These are phyloP conservation scores for Diplogelasinospora grovesii DNA, from an alignment of 495 filamentous ascomycete genomes.

Conservation along the genomic window DNA sequence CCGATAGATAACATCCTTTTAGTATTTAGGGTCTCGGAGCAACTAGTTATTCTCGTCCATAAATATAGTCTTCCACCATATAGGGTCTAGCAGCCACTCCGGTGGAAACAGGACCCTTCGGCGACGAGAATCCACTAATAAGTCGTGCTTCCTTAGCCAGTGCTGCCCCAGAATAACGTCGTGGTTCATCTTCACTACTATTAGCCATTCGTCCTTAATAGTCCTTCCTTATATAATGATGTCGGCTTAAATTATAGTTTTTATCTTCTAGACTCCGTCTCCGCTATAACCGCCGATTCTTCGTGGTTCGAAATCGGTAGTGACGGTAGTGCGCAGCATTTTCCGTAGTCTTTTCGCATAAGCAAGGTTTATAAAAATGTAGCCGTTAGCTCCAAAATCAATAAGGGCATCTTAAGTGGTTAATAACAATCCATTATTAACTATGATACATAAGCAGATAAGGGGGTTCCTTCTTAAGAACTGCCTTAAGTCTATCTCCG, in stretches of 20 bases:
- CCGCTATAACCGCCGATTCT: not conserved
- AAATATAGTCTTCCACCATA: not conserved
- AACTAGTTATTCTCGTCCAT: not conserved
- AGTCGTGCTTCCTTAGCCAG: not conserved
- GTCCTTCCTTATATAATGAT: not conserved
- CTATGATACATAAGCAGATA: not conserved
- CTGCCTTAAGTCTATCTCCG: not conserved
- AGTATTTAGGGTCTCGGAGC: too few relatives aligned
- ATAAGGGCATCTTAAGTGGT: not conserved
- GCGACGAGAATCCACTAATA: not conserved
- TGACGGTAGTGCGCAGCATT: not conserved
- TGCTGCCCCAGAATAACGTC: not conserved
- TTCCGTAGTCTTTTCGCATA: not conserved
- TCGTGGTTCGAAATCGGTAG: not conserved
- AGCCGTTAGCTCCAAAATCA: not conserved
- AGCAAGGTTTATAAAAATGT: not conserved
- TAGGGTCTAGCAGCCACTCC: not conserved
- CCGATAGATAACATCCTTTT: not conserved
- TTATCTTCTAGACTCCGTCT: not conserved
- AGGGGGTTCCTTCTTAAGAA: not conserved
- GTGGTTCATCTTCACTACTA: not conserved
- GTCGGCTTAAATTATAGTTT: not conserved
- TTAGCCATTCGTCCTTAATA: not conserved
- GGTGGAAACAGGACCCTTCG: not conserved
- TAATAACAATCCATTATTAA: slow-evolving; percentile 2